Conservation (phyloP, 1,284 basidiomycete genomes). For the Boletus albobrunnescens region DNA sequence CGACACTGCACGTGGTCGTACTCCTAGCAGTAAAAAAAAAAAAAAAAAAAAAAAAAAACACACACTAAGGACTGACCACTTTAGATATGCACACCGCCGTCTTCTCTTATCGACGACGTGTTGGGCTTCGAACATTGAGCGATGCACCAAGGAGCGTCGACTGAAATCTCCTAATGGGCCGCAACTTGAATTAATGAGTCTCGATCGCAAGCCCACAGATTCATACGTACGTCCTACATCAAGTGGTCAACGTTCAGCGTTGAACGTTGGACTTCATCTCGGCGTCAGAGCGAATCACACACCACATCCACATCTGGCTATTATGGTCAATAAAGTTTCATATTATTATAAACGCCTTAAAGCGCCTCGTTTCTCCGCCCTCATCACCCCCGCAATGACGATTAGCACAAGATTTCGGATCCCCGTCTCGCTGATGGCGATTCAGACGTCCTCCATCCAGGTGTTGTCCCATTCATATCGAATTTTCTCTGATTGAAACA, state of each 20-base stretch:
- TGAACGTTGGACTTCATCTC: slow-evolving; percentile 20
- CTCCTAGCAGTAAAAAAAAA: too few relatives aligned
- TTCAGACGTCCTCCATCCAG: slow-evolving; percentile 7
- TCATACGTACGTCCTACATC: slow-evolving; percentile 9
- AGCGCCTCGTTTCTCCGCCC: slow-evolving; percentile 19
- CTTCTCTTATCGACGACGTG: background rate
- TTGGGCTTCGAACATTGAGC: slow-evolving; percentile 4
- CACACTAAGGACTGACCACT: slow-evolving; percentile 1
- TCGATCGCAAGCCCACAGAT: slow-evolving; percentile 24
- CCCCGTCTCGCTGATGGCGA: slow-evolving; percentile 14
- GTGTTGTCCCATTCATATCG: slow-evolving; percentile 22
- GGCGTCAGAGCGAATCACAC: slow-evolving; percentile 27
- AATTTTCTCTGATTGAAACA: slow-evolving; percentile 16
- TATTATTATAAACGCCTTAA: slow-evolving; percentile 9
- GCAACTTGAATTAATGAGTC: slow-evolving; percentile 13
- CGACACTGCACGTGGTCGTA: too few relatives aligned
- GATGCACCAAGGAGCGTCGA: background rate
- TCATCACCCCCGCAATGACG: slow-evolving; percentile 26
- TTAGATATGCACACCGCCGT: background rate
- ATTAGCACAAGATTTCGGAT: slow-evolving; percentile 14
- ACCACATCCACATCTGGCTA: slow-evolving; percentile 8
- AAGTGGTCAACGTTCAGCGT: slow-evolving; percentile 9
- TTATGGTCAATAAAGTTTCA: slow-evolving; percentile 24
- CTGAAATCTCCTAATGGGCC: slow-evolving; percentile 9
- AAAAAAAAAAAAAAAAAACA: too few relatives aligned